Conservation (phyloP, 164 flowering plant genomes). For the Saururus chinensis region DNA sequence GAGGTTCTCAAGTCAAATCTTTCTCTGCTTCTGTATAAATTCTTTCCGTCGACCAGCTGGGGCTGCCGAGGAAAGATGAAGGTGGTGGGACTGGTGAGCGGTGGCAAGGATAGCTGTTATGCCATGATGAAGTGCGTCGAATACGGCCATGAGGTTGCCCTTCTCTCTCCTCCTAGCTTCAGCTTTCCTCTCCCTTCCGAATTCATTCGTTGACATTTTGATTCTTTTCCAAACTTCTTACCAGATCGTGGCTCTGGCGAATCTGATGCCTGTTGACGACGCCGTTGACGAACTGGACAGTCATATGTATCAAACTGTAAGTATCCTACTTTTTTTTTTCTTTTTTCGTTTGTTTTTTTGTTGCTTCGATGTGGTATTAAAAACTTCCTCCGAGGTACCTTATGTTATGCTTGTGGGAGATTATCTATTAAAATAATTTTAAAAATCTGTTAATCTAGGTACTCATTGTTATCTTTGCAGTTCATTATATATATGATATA, state of each 20-base stretch:
- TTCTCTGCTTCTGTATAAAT: too few relatives aligned
- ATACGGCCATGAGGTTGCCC: conserved; percentile 64
- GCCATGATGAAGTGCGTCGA: conserved; percentile 88
- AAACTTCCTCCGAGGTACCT: too few relatives aligned
- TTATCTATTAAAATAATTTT: too few relatives aligned
- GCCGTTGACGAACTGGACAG: conserved; percentile 87
- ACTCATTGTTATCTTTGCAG: too few relatives aligned
- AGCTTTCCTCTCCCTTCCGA: neutral
- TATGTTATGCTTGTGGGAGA: too few relatives aligned
- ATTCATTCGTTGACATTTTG: neutral
- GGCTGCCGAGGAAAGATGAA: conserved; percentile 33
- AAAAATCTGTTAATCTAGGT: too few relatives aligned
- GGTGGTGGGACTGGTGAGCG: conserved; percentile 88
- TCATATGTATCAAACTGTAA: conserved; percentile 97
- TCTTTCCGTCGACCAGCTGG: too few relatives aligned
- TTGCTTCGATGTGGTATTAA: neutral
- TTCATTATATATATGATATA: neutral
- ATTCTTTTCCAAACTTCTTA: conserved; percentile 1
- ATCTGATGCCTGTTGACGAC: conserved; percentile 83
- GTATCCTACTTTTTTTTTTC: conserved; percentile 5
- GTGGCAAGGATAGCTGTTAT: conserved; percentile 95
- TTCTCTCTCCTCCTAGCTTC: neutral
- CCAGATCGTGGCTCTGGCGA: conserved; percentile 91
- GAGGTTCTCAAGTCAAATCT: too few relatives aligned
- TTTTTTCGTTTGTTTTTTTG: neutral